These are phyloP conservation scores for Trypanosoma brucei DNA, from an alignment of 208 protist genomes.

Conservation along the genomic window DNA sequence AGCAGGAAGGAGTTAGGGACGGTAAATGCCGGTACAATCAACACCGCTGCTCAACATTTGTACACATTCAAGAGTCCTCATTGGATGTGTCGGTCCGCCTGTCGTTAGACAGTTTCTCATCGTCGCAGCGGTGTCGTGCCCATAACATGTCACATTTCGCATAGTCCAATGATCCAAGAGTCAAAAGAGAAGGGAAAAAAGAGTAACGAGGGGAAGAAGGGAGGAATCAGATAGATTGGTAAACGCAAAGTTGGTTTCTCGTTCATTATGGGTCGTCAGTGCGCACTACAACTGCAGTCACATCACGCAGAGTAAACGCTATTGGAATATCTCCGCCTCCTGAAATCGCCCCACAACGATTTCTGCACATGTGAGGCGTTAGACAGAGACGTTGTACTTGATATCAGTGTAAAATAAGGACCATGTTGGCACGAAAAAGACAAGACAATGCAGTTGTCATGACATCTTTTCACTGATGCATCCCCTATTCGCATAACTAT, in stretches of 20 bases:
- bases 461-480: too few relatives aligned
- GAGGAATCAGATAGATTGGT: constrained; percentile 20
- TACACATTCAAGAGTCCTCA: constrained; percentile 33
- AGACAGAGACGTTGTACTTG: neutral
- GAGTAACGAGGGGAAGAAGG: constrained; percentile 3
- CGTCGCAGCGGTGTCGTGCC: constrained; percentile 6
- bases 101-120: constrained; percentile 35
- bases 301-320: neutral
- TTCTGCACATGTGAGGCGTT: neutral
- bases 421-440: too few relatives aligned
- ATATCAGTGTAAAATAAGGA: neutral
- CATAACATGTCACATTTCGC: too few relatives aligned
- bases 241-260: neutral
- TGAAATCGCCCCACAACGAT: neutral
- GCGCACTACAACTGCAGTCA: constrained; percentile 5
- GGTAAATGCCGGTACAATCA: too few relatives aligned
- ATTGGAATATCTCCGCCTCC: neutral
- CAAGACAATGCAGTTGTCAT: too few relatives aligned
- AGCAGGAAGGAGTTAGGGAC: too few relatives aligned
- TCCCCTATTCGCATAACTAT: too few relatives aligned
- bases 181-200: neutral
- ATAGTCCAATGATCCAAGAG: neutral
- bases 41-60: constrained; percentile 29
- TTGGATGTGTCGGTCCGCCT: constrained; percentile 24
- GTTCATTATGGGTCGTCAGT: constrained; percentile 1